Conservation (phyloP, 2,329 filamentous ascomycete species). For the Cladophialophora exuberans region DNA sequence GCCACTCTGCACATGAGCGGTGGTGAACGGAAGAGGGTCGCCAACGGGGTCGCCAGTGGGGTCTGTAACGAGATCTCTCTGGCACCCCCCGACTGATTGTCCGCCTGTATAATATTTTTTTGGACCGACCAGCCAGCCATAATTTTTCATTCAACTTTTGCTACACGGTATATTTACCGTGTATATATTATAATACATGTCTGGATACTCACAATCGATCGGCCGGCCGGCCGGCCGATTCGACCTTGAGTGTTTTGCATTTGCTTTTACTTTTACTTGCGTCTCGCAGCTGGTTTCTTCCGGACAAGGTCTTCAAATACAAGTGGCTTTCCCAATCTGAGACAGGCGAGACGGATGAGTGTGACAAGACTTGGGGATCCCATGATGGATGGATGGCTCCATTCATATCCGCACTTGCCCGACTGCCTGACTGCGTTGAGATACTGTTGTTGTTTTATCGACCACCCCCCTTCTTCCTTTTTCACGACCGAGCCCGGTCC, state of each 20-base stretch:
- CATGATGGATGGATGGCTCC: constrained; percentile 9
- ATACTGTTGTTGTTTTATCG: constrained; percentile 10
- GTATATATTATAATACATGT: constrained; percentile 6
- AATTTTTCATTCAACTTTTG: constrained; percentile 5
- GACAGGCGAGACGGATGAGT: constrained; percentile 3
- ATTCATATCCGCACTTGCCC: constrained; percentile 7
- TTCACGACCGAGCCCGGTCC: constrained; percentile 7
- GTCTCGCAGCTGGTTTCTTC: constrained; percentile 9
- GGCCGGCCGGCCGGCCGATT: constrained; percentile 1
- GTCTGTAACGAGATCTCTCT: background rate
- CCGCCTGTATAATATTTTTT: background rate
- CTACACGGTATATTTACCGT: constrained; percentile 1
- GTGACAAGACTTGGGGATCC: constrained; percentile 6
- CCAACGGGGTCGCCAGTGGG: background rate
- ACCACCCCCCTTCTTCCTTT: constrained; percentile 9
- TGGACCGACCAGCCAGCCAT: constrained; percentile 1
- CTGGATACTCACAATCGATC: constrained; percentile 6
- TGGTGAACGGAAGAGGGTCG: background rate
- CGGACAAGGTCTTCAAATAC: constrained; percentile 1
- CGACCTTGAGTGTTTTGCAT: constrained; percentile 11
- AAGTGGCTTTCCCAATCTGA: constrained; percentile 4
- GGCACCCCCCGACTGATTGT: background rate
- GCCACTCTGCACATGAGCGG: background rate
- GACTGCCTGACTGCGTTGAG: constrained; percentile 8
- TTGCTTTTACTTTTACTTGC: constrained; percentile 9